Evolutionary conservation across 306 rosid species (phyloP), one percentile per base, ranked within the genome.

Genomic region (Vigna unguiculata): DNA sequence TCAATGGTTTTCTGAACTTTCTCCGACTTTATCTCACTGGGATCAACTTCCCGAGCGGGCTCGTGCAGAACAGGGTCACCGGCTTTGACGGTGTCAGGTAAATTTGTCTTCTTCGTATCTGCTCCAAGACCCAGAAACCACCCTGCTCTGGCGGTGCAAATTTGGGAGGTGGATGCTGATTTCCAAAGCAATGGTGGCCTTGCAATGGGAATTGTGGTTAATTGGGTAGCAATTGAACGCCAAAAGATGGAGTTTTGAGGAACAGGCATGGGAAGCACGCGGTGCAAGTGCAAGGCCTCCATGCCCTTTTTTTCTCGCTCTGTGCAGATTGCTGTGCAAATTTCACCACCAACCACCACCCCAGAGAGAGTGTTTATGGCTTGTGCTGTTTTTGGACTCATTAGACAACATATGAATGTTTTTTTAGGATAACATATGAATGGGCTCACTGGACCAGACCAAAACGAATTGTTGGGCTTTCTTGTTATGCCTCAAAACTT

Each of bases 31-130:
- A 94, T 82, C 78, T 90, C 95, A 62, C 7, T 82, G 6, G 80
- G 86, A 19, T 80, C 88, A 40, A 94, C 91, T 53, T 90, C 88
- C 12, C 78, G 85, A 4, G 98, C 95, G 11, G 96, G 90, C 61
- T 94, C 95, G 67, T 94, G 97, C 20, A 94, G 75, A 89, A 94
- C 97, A 10, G 97, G 97, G 82, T 94, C 97, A 36, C 98, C 98
- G 4, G 98, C 90, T 87, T 89, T 88, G n/a, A 91, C 93, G 36
- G 85, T 91, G 19, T 88, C 92, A 38, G 96, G 89, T 74, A 87
- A 76, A 54, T 69, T 78, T 36, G 46, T 0, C 75, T 90, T 85
- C 76, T 90, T 90, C 43, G 59, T 87, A 47, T 86, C 73, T 21
- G 83, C 84, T 40, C 89, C 86, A 5, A 90, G 91, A 78, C 96